Evolutionary conservation across 2,329 filamentous ascomycete species (phyloP).

Genomic region (Aspergillus tanneri): DNA sequence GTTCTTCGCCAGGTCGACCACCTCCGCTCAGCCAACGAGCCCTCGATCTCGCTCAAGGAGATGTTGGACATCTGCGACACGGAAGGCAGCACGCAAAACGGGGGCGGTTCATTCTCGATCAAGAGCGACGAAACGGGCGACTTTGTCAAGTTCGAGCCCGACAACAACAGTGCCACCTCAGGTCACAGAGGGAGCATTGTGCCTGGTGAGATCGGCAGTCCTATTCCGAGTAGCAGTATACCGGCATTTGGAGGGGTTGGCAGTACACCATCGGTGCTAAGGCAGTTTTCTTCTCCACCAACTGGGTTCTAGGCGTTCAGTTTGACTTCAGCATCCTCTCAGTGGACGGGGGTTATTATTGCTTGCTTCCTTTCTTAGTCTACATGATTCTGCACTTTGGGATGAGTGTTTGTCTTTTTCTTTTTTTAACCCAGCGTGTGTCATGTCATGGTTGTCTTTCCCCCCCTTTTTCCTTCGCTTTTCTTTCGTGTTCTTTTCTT

Average conservation of each 20-base stretch:
- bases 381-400: background rate
- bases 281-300: constrained; percentile 41
- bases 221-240: constrained; percentile 51
- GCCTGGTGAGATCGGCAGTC: constrained; percentile 70
- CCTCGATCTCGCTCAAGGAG: constrained; percentile 61
- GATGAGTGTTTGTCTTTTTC: background rate
- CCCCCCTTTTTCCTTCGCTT: background rate
- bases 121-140: constrained; percentile 51
- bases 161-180: constrained; percentile 48
- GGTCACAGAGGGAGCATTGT: constrained; percentile 44
- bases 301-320: constrained; percentile 36
- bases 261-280: constrained; percentile 30
- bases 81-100: constrained; percentile 80
- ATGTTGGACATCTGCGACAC: constrained; percentile 85
- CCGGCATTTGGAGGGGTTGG: constrained; percentile 40
- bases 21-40: constrained; percentile 59
- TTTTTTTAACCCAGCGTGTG: background rate
- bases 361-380: background rate
- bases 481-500: background rate
- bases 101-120: constrained; percentile 82
- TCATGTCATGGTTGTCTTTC: background rate
- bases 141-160: constrained; percentile 53
- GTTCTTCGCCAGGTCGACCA: constrained; percentile 65
- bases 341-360: constrained; percentile 10
- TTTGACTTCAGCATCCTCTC: constrained; percentile 14